Evolutionary conservation across 495 filamentous ascomycete genomes (phyloP), one percentile per base, ranked within the genome.

Genomic region (Echria macrotheca): DNA sequence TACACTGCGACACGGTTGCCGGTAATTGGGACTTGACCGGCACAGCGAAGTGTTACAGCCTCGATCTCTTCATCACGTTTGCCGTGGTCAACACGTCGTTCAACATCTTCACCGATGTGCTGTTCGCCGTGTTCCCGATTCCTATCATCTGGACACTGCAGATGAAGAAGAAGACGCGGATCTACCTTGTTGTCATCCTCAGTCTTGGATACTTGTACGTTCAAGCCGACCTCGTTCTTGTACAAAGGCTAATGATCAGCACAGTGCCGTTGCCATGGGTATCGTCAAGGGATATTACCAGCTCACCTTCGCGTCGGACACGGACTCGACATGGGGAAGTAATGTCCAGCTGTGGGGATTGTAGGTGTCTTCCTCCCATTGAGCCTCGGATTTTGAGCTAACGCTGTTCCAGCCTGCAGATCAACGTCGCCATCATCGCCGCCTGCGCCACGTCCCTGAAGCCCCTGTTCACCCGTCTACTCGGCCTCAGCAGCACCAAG

Each of bases 1-100:
- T 68, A 31, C 55, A 59, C 32, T 69, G 66, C 35, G 36, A 47
- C 11, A 65, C 66, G 12, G 38, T 47, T 31, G 31, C 31, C 5
- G 44, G 19, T 5, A 21, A 47, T 15, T 47, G 44, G 44, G 44
- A 47, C 8, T 14, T 15, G 14, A 4, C 17, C 21, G n/a, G 36
- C 11, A 45, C 33, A 24, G 26, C 61, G 1, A 47, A 21, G 8
- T 47, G 44, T n/a, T 47, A 47, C 44, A 18, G 19, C n/a, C 21
- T 37, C 5, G n/a, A n/a, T 1, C 31, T 47, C 8, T 47, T 37
- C 8, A 38, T 47, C 44, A 26, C 18, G 31, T 47, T 47, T 18
- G 44, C 31, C 21, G 11, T 47, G 10, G n/a, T 47, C 44, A 47
- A 47, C 22, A 47, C 44, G 6, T 14, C 19, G 1, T 37, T 47